Conservation (phyloP, 805 yeast species). For the Zygosaccharomyces lentus region DNA sequence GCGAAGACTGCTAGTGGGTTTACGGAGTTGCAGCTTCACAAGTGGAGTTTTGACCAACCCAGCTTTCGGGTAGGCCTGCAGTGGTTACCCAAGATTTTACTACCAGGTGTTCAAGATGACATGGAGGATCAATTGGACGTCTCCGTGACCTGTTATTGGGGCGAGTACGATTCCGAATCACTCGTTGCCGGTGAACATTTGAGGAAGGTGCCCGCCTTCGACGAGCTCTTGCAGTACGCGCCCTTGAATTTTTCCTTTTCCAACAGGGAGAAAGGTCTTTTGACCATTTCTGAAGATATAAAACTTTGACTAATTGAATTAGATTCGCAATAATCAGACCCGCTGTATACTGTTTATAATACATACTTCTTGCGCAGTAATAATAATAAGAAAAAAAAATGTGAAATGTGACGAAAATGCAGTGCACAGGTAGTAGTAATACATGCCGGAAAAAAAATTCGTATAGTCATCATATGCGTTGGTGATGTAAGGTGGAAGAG, state of each 20-base stretch:
- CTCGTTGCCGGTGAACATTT: slow-evolving; percentile 37
- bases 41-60: slow-evolving; percentile 52
- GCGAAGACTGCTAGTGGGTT: slow-evolving; percentile 61
- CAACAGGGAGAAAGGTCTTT: slow-evolving; percentile 64
- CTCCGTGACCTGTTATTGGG: slow-evolving; percentile 68
- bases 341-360: slow-evolving; percentile 1
- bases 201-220: slow-evolving; percentile 61
- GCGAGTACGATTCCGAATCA: slow-evolving; percentile 54
- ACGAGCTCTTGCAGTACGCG: slow-evolving; percentile 62
- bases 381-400: not conserved
- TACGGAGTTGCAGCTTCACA: slow-evolving; percentile 58
- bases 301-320: slow-evolving; percentile 33
- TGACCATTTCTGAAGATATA: slow-evolving; percentile 50
- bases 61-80: slow-evolving; percentile 60
- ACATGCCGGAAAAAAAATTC: not conserved
- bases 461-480: not conserved
- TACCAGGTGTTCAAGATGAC: slow-evolving; percentile 32
- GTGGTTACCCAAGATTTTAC: slow-evolving; percentile 64
- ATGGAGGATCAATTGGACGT: slow-evolving; percentile 47
- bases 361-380: not conserved
- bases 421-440: not conserved
- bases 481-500: not conserved
- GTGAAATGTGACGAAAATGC: not conserved
- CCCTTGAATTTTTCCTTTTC: slow-evolving; percentile 64
- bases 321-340: not conserved